Evolutionary conservation across 2,329 filamentous ascomycete genomes (phyloP).

Genomic region (Parastagonospora nodorum): DNA sequence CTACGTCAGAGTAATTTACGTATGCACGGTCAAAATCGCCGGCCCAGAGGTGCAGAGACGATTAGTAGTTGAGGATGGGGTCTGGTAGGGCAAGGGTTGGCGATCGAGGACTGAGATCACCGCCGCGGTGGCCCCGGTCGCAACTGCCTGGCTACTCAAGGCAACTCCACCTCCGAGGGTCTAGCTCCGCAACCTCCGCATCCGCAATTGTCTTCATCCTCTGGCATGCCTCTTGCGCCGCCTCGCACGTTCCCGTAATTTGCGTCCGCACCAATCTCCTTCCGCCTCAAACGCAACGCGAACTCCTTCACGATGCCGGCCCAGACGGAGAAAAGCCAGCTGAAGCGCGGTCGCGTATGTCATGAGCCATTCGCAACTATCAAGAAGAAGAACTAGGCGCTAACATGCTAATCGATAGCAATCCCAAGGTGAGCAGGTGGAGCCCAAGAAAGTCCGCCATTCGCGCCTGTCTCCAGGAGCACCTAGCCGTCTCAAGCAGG

Average conservation of each 20-base stretch:
- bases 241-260: conserved; percentile 22
- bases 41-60: too few relatives aligned
- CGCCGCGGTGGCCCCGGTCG: conserved; percentile 10
- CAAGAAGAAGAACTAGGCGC: conserved; percentile 1
- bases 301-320: conserved; percentile 57
- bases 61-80: not conserved
- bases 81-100: not conserved
- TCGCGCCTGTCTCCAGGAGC: conserved; percentile 62
- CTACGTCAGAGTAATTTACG: too few relatives aligned
- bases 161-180: conserved; percentile 17
- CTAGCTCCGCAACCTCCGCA: conserved; percentile 22
- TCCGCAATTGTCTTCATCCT: conserved; percentile 11
- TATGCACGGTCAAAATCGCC: too few relatives aligned
- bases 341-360: conserved; percentile 80
- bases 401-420: conserved; percentile 55
- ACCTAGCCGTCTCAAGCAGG: conserved; percentile 57
- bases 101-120: conserved; percentile 1
- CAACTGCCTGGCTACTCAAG: conserved; percentile 23
- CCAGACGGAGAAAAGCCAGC: conserved; percentile 73
- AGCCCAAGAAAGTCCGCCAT: conserved; percentile 82
- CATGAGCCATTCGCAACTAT: not conserved
- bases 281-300: conserved; percentile 19
- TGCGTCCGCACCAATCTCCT: conserved; percentile 26
- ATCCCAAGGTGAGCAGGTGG: conserved; percentile 66
- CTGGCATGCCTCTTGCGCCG: conserved; percentile 25